Evolutionary conservation across 371 early-diverging fungal genomes (phyloP).

Genomic region (Saksenaea oblongispora): DNA sequence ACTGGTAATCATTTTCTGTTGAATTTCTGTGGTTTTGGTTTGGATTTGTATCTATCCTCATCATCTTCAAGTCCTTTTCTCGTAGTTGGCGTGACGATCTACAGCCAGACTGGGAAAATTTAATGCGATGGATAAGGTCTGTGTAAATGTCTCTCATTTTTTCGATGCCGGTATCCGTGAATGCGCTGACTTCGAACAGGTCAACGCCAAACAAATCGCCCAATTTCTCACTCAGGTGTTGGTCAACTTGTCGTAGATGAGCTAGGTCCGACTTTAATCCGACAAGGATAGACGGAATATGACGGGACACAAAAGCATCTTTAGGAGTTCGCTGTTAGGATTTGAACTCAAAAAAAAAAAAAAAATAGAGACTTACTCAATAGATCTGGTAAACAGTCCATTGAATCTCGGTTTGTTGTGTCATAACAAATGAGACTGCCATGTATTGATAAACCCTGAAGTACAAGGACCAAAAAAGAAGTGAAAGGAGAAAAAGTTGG

Average conservation of each 20-base stretch:
- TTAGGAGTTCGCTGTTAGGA: not conserved
- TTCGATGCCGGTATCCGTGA: slow-evolving; percentile 29
- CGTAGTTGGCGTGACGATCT: not conserved
- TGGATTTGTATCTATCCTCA: not conserved
- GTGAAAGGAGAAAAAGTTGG: slow-evolving; percentile 1
- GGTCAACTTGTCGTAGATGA: slow-evolving; percentile 22
- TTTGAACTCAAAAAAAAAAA: not conserved
- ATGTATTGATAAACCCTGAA: slow-evolving; percentile 29
- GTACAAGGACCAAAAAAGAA: not conserved
- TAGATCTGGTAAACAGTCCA: slow-evolving; percentile 39
- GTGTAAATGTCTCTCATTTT: slow-evolving; percentile 30
- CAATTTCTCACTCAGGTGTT: slow-evolving; percentile 22
- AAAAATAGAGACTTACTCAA: slow-evolving; percentile 25
- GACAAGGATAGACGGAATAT: slow-evolving; percentile 36
- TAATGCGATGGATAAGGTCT: slow-evolving; percentile 8
- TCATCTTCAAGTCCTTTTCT: not conserved
- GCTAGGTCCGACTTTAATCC: slow-evolving; percentile 36
- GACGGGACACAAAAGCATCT: slow-evolving; percentile 30
- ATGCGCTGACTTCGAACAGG: slow-evolving; percentile 27
- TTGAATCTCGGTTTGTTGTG: slow-evolving; percentile 26
- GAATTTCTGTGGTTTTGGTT: not conserved
- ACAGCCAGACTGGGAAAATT: not conserved
- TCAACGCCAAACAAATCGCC: slow-evolving; percentile 25
- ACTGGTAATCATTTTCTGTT: not conserved
- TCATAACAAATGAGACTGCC: slow-evolving; percentile 47